A percentile compares a stretch with the other conserved stretches of the same genome.
Conservation (phyloP, 768 basidiomycete genomes). For the Kwoniella sp. region DNA sequence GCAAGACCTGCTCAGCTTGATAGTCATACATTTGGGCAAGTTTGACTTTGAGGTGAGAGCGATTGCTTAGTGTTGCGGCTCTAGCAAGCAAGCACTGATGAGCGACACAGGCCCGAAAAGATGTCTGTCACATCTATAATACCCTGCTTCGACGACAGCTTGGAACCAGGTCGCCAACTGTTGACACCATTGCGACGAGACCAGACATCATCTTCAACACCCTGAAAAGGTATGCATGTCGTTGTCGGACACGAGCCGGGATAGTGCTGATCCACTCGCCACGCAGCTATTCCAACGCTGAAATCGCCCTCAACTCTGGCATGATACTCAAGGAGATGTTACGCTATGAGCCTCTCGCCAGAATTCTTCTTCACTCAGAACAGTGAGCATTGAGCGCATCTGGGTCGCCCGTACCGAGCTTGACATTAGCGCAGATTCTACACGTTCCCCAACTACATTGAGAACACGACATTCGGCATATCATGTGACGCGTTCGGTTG, state of each 20-base stretch:
- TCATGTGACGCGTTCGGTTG: conserved; percentile 98
- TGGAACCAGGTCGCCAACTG: conserved; percentile 89
- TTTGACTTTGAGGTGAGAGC: conserved; percentile 82
- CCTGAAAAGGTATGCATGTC: conserved; percentile 62
- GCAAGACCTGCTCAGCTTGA: conserved; percentile 74
- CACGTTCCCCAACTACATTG: conserved; percentile 92
- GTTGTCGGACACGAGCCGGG: not conserved
- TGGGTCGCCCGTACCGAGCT: not conserved
- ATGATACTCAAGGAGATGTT: conserved; percentile 98
- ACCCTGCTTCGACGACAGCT: conserved; percentile 68
- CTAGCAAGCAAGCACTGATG: not conserved
- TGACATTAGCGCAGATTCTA: conserved; percentile 66
- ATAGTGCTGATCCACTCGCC: not conserved
- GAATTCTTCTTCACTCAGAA: conserved; percentile 86
- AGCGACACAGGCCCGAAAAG: conserved; percentile 52
- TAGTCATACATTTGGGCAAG: conserved; percentile 74
- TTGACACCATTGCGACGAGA: conserved; percentile 79
- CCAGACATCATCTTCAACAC: conserved; percentile 73
- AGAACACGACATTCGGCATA: conserved; percentile 94
- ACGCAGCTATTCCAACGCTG: conserved; percentile 81
- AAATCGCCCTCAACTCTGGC: conserved; percentile 92
- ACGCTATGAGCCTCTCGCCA: conserved; percentile 81
- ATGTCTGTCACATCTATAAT: conserved; percentile 54
- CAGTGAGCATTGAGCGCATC: conserved; percentile 60
- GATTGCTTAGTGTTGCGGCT: conserved; percentile 41